Conservation (phyloP, 1,284 basidiomycete genomes). For the Ganoderma leucocontextum region DNA sequence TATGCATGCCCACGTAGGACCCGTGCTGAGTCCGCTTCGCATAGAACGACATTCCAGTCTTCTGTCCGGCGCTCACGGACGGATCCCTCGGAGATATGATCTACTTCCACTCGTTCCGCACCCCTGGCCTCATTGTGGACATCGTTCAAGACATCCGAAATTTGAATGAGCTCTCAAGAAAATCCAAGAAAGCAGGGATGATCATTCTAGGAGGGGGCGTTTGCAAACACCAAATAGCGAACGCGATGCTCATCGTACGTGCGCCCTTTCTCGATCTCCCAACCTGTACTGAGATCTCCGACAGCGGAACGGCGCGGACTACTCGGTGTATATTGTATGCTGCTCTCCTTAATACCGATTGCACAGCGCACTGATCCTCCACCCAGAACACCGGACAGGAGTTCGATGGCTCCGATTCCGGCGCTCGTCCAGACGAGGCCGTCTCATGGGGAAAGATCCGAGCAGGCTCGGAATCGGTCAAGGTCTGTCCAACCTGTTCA, state of each 20-base stretch:
- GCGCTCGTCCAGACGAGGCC: conserved; percentile 96
- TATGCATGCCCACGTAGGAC: conserved; percentile 30
- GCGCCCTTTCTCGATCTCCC: not conserved
- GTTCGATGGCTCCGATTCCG: conserved; percentile 98
- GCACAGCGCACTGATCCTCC: not conserved
- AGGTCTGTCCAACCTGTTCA: conserved; percentile 58
- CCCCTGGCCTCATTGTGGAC: conserved; percentile 90
- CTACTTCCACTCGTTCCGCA: conserved; percentile 97
- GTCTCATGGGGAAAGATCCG: conserved; percentile 99
- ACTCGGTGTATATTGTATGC: conserved; percentile 90
- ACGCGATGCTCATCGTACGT: conserved; percentile 96
- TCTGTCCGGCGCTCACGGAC: conserved; percentile 98
- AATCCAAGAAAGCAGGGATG: conserved; percentile 96
- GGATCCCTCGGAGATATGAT: conserved; percentile 99
- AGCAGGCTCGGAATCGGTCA: conserved; percentile 89
- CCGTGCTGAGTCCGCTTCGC: conserved; percentile 35
- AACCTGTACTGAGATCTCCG: conserved; percentile 19
- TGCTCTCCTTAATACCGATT: not conserved
- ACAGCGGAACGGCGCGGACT: conserved; percentile 97
- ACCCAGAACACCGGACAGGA: conserved; percentile 95
- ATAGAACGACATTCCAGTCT: conserved; percentile 97
- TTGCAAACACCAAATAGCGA: conserved; percentile 99
- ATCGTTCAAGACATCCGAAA: conserved; percentile 95
- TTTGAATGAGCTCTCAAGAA: conserved; percentile 91
- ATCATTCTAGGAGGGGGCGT: conserved; percentile 98